Evolutionary conservation across 352 stramenopile species (phyloP).

Genomic region (Globisporangium echinulatum): DNA sequence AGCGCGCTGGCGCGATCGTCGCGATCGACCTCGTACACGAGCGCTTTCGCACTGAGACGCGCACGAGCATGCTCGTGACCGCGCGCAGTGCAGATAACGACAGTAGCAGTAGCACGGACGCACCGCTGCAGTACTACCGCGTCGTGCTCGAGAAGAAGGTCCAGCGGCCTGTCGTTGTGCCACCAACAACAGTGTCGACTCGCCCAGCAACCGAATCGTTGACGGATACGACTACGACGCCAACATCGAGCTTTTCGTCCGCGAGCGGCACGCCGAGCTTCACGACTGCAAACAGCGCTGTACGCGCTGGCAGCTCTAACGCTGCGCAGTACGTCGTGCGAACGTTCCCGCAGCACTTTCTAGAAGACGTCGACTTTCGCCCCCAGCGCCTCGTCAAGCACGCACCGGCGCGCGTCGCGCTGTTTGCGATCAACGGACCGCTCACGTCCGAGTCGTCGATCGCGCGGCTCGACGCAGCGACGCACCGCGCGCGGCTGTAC

Average conservation of each 20-base stretch:
- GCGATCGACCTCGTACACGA: constrained; percentile 75
- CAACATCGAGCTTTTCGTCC: constrained; percentile 5
- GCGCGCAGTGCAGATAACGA: constrained; percentile 34
- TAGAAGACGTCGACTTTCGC: constrained; percentile 81
- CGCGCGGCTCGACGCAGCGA: constrained; percentile 57
- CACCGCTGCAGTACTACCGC: constrained; percentile 51
- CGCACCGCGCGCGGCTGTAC: constrained; percentile 48
- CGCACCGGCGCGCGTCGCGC: constrained; percentile 31
- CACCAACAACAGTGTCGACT: background rate
- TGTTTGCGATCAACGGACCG: constrained; percentile 73
- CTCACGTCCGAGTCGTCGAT: constrained; percentile 66
- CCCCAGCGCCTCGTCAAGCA: constrained; percentile 83
- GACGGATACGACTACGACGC: background rate
- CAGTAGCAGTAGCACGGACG: background rate
- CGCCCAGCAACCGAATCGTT: constrained; percentile 4
- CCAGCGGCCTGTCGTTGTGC: constrained; percentile 12
- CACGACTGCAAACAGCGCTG: constrained; percentile 5
- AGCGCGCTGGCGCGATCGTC: constrained; percentile 52
- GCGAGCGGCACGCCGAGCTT: constrained; percentile 11
- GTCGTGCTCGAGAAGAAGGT: constrained; percentile 82
- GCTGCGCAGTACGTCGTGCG: constrained; percentile 47
- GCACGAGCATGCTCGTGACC: constrained; percentile 83
- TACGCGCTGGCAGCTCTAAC: background rate
- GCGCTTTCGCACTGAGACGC: constrained; percentile 64
- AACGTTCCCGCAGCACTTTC: constrained; percentile 81